Conservation (phyloP, 176 grass and related monocot species). For the Canna indica region DNA sequence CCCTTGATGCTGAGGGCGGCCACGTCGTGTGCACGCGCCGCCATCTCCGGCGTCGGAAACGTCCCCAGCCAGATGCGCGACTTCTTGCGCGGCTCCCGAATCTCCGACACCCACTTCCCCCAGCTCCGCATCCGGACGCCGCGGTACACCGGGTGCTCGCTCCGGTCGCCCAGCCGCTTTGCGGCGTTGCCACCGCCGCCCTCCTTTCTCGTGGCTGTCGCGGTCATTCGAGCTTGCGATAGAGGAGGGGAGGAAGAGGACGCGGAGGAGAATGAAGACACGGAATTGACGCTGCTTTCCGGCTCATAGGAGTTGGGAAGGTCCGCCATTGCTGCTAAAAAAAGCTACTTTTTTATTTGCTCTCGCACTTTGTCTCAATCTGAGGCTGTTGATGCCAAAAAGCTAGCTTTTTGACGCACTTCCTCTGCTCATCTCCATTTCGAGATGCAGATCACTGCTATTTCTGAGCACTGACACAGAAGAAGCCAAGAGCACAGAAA, state of each 20-base stretch:
- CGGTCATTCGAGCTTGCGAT: background rate
- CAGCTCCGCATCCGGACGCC: constrained; percentile 17
- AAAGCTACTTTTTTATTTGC: background rate
- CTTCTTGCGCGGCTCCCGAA: constrained; percentile 74
- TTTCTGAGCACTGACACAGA: background rate
- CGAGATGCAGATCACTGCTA: background rate
- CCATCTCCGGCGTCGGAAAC: constrained; percentile 55
- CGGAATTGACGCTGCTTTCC: constrained; percentile 6
- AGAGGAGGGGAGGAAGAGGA: background rate
- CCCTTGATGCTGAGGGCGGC: constrained; percentile 31
- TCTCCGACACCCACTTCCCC: constrained; percentile 22
- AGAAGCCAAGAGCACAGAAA: background rate
- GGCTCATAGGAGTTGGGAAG: background rate
- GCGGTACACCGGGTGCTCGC: constrained; percentile 10
- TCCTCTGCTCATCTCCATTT: background rate
- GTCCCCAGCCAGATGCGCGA: constrained; percentile 76
- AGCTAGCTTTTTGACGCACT: background rate
- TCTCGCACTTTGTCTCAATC: background rate
- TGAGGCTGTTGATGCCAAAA: background rate
- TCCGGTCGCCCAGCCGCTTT: background rate
- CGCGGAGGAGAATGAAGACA: constrained; percentile 3
- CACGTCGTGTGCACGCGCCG: constrained; percentile 74
- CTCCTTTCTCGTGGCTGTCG: background rate
- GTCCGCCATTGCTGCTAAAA: background rate
- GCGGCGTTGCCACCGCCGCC: background rate